Evolutionary conservation across 2,329 filamentous ascomycete genomes (phyloP).

Genomic region (Scedosporium minutisporum): DNA sequence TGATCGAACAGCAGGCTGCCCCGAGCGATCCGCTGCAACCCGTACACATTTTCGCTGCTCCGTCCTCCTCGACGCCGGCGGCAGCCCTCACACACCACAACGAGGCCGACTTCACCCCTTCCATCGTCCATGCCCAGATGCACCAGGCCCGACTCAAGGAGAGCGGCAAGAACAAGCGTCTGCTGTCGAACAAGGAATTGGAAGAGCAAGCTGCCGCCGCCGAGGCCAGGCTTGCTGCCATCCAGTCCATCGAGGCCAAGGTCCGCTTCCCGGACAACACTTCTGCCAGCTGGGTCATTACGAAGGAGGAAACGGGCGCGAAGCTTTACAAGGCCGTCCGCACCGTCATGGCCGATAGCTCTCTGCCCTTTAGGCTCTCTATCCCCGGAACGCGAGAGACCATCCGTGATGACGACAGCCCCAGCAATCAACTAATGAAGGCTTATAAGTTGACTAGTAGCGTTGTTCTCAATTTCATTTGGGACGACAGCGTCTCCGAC

Average conservation of each 20-base stretch:
- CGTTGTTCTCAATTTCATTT: conserved; percentile 67
- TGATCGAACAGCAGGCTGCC: conserved; percentile 1
- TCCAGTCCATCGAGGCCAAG: conserved; percentile 63
- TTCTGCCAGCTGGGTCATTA: conserved; percentile 63
- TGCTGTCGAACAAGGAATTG: conserved; percentile 75
- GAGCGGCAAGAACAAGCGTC: conserved; percentile 59
- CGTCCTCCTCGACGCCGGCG: conserved; percentile 61
- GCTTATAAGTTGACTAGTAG: conserved; percentile 56
- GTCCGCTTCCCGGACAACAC: conserved; percentile 84
- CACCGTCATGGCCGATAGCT: conserved; percentile 54
- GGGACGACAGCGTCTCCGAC: conserved; percentile 54
- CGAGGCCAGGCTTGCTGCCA: conserved; percentile 53
- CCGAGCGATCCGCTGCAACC: conserved; percentile 32
- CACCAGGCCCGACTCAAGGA: conserved; percentile 60
- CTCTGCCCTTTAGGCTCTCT: conserved; percentile 63
- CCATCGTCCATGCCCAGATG: conserved; percentile 63
- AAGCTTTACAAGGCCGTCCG: conserved; percentile 68
- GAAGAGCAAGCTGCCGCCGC: conserved; percentile 58
- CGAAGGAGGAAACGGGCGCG: conserved; percentile 56
- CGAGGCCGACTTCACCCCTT: conserved; percentile 68
- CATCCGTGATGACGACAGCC: conserved; percentile 36
- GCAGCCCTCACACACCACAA: conserved; percentile 51
- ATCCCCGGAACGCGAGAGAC: conserved; percentile 45
- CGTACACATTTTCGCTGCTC: conserved; percentile 68
- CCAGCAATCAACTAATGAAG: conserved; percentile 53